A percentile compares a stretch with the other conserved stretches of the same genome.
phyloP scores from a whole-genome alignment of 768 basidiomycete species.

The Calocybe gangraenosa region DNA sequence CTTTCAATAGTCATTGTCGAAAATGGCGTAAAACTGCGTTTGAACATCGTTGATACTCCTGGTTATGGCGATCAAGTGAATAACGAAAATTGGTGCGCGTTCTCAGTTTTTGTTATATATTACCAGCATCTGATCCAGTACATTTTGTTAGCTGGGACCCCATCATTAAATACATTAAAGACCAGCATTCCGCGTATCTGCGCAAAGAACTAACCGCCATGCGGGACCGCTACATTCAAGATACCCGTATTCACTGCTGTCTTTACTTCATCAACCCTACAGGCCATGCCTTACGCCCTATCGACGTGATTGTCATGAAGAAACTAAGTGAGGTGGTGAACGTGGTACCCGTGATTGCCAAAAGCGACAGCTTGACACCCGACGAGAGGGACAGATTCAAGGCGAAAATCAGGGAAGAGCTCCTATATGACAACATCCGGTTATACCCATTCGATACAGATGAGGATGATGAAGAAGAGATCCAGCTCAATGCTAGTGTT shows the following conservation, averaged over 20 bases:
- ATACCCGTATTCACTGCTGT: slow-evolving; percentile 98
- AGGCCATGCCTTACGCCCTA: slow-evolving; percentile 93
- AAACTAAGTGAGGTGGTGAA: slow-evolving; percentile 99
- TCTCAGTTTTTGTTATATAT: slow-evolving; percentile 3
- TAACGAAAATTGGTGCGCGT: slow-evolving; percentile 91
- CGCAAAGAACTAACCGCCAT: slow-evolving; percentile 98
- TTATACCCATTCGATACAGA: slow-evolving; percentile 97
- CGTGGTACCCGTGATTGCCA: slow-evolving; percentile 99
- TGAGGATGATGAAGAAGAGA: slow-evolving; percentile 91
- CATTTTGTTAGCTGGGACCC: slow-evolving; percentile 83
- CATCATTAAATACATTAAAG: slow-evolving; percentile 98
- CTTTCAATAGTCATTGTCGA: slow-evolving; percentile 72
- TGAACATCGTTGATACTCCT: slow-evolving; percentile 99
- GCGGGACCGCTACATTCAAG: slow-evolving; percentile 97
- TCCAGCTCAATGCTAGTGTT: slow-evolving; percentile 85
- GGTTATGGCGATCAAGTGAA: slow-evolving; percentile 98
- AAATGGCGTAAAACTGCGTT: slow-evolving; percentile 88
- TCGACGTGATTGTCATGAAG: slow-evolving; percentile 99
- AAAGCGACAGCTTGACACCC: slow-evolving; percentile 89
- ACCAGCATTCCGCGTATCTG: slow-evolving; percentile 97
- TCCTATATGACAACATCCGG: slow-evolving; percentile 88
- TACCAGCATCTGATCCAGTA: slow-evolving; percentile 8
- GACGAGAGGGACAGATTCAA: slow-evolving; percentile 95
- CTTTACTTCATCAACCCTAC: slow-evolving; percentile 99
- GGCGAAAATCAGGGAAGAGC: slow-evolving; percentile 91